Conservation (phyloP, 140 eudicot species). For the Bidens hawaiensis region DNA sequence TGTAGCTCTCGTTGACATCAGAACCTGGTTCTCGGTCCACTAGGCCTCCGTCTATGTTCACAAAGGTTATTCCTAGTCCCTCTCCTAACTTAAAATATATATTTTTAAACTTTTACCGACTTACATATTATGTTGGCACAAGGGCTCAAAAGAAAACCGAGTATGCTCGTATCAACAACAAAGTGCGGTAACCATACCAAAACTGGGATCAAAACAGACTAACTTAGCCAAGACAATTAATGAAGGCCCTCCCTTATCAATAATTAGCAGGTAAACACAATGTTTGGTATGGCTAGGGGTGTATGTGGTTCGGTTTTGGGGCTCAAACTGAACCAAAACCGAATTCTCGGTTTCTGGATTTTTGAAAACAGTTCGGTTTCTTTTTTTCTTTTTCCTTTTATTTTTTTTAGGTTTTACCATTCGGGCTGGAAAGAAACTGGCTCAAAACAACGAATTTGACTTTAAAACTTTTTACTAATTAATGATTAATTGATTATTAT, state of each 20-base stretch:
- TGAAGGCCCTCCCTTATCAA: conserved; percentile 26
- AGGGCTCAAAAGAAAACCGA: conserved; percentile 86
- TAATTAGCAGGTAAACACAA: conserved; percentile 47
- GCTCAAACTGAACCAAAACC: too few species aligned
- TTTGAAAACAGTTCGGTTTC: too few species aligned
- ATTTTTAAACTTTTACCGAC: conserved; percentile 17
- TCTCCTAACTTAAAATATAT: neutral
- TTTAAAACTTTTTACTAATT: too few species aligned
- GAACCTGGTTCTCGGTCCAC: conserved; percentile 46
- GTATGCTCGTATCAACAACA: conserved; percentile 52
- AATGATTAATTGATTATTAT: too few species aligned
- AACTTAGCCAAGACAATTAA: conserved; percentile 13
- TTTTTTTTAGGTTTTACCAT: too few species aligned
- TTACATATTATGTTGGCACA: conserved; percentile 41
- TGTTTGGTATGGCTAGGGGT: too few species aligned
- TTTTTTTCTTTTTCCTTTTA: too few species aligned
- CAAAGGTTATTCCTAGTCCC: conserved; percentile 46
- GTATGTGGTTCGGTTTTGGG: too few species aligned
- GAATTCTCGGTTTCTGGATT: too few species aligned
- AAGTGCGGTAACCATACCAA: conserved; percentile 41
- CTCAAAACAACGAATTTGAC: too few species aligned
- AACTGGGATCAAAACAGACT: conserved; percentile 29
- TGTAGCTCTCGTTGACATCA: conserved; percentile 62
- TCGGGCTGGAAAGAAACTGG: too few species aligned
- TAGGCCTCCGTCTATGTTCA: conserved; percentile 17